Evolutionary conservation across 2,329 filamentous ascomycete genomes (phyloP).

Genomic region (Colletotrichum tanaceti): DNA sequence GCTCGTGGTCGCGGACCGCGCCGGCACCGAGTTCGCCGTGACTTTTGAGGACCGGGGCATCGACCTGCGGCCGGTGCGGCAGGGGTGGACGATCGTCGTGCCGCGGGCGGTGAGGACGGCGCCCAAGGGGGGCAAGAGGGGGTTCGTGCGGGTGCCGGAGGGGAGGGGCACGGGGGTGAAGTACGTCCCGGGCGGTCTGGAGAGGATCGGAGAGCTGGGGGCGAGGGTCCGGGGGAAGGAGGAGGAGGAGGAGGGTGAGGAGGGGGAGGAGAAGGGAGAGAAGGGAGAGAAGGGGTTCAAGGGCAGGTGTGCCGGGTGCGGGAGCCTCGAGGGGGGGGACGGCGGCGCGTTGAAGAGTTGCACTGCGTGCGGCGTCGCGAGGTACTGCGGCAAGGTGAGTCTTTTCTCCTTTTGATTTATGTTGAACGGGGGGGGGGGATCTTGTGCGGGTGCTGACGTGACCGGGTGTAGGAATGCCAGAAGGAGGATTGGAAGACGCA

Average conservation of each 20-base stretch:
- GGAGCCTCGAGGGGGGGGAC: slow-evolving; percentile 44
- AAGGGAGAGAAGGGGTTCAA: slow-evolving; percentile 21
- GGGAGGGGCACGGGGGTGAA: slow-evolving; percentile 50
- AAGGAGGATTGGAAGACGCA: slow-evolving; percentile 57
- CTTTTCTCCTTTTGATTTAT: background rate
- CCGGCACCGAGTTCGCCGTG: slow-evolving; percentile 56
- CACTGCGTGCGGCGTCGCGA: slow-evolving; percentile 56
- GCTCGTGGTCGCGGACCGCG: slow-evolving; percentile 57
- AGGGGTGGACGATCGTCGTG: slow-evolving; percentile 55
- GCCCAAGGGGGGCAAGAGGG: slow-evolving; percentile 53
- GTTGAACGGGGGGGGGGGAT: too few species aligned
- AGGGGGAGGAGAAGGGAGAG: background rate
- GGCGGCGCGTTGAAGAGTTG: slow-evolving; percentile 52
- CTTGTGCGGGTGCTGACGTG: too few species aligned
- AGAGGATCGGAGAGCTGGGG: slow-evolving; percentile 46
- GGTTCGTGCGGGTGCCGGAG: slow-evolving; percentile 52
- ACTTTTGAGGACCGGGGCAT: slow-evolving; percentile 56
- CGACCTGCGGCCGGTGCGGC: slow-evolving; percentile 52
- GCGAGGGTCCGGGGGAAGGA: slow-evolving; percentile 41
- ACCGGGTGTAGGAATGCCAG: slow-evolving; percentile 54
- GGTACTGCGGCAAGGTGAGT: slow-evolving; percentile 61
- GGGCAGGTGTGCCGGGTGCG: slow-evolving; percentile 47
- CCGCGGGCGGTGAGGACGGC: slow-evolving; percentile 50
- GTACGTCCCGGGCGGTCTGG: slow-evolving; percentile 49
- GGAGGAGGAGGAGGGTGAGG: slow-evolving; percentile 13